Evolutionary conservation across 108 stramenopile genomes (phyloP), one percentile per base, ranked within the genome.

Genomic region (Cyclotella kingstonii): DNA sequence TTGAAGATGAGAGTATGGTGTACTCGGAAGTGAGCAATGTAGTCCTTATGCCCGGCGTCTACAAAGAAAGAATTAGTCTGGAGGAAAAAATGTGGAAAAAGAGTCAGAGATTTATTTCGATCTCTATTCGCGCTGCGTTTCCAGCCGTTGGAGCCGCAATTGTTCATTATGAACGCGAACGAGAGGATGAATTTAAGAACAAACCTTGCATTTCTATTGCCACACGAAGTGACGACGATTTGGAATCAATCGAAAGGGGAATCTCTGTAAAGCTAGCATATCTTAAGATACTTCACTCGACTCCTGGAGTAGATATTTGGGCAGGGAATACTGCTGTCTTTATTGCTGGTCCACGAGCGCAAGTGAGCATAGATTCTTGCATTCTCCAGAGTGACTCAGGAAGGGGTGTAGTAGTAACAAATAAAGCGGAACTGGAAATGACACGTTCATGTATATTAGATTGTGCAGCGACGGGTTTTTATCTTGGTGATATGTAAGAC

Each of bases 401-500:
- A 23, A 71, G 78, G 38, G 78, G 78, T 0, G 17, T 79, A 2
- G 78, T 79, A 12, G 68, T 70, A n/a, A 73, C 68, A 0, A 70
- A 64, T 46, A 65, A 60, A 25, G 77, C 72, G 0, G 44, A 40
- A 36, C 30, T 73, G 9, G 22, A 54, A 55, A 45, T 78, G 27
- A 33, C 35, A 12, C 29, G 22, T n/a, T 46, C 67, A 15, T 48
- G 49, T 12, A 54, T 78, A 23, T 34, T 53, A 11, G 58, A 73
- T 23, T 78, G 77, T 22, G 77, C 77, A 6, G 77, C 77, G 39
- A 78, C 77, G 10, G 77, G 77, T 30, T 26, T 78, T 11, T 78
- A 73, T 43, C 23, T 78, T 4, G 77, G 77, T 1, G 72, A 78
- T 33, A 58, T 60, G 66, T 57, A 42, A 11, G 39, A 31, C 9